A percentile compares a stretch with the other conserved stretches of the same genome.
Conservation (phyloP, 2,329 filamentous ascomycete genomes). For the Pyrenophora teres region DNA sequence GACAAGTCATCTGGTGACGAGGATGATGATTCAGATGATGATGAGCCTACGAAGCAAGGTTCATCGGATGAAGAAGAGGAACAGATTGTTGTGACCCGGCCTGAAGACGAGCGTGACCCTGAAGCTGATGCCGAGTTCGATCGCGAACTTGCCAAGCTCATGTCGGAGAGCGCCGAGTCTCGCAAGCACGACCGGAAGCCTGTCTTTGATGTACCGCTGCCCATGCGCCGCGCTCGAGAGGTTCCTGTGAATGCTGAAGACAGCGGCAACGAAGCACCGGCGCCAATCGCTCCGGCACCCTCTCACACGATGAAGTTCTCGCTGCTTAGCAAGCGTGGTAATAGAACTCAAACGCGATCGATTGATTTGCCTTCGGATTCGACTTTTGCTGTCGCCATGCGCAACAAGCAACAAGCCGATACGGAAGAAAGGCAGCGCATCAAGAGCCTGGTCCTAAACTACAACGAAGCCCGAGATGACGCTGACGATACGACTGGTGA, state of each 20-base stretch:
- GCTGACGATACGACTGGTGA: slow-evolving; percentile 73
- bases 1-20: slow-evolving; percentile 58
- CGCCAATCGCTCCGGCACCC: slow-evolving; percentile 40
- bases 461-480: slow-evolving; percentile 79
- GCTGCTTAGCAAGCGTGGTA: slow-evolving; percentile 91
- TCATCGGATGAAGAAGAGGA: slow-evolving; percentile 79
- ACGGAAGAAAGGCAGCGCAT: slow-evolving; percentile 97
- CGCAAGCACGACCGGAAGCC: slow-evolving; percentile 95
- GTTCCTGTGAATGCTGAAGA: slow-evolving; percentile 48
- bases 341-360: slow-evolving; percentile 91
- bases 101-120: slow-evolving; percentile 87
- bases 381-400: slow-evolving; percentile 94
- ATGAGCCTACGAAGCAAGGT: slow-evolving; percentile 53
- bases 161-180: slow-evolving; percentile 95
- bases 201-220: slow-evolving; percentile 95
- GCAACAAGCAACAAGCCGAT: slow-evolving; percentile 90
- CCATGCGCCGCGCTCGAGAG: slow-evolving; percentile 77
- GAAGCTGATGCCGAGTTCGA: slow-evolving; percentile 98
- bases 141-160: slow-evolving; percentile 96
- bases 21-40: slow-evolving; percentile 56
- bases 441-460: slow-evolving; percentile 96
- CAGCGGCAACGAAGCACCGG: slow-evolving; percentile 47
- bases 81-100: slow-evolving; percentile 86
- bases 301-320: slow-evolving; percentile 89
- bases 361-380: slow-evolving; percentile 91